Percentiles rank a stretch among this genome's conserved stretches.
Evolutionary conservation across 768 basidiomycete genomes (phyloP).

Genomic region (Kwoniella botswanensis): DNA sequence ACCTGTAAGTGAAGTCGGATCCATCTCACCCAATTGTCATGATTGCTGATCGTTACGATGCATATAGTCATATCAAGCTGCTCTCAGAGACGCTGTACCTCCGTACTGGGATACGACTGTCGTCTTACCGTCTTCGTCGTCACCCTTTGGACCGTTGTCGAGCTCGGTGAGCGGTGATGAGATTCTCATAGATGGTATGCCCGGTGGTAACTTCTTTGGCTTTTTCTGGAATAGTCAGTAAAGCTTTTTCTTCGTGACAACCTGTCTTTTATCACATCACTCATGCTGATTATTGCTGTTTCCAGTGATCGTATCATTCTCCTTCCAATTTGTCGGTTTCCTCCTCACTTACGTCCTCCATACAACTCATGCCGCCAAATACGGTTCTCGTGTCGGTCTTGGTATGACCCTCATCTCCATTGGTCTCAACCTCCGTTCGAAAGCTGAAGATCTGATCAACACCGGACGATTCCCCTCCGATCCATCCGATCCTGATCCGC

Average conservation of each 20-base stretch:
- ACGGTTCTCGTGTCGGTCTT: constrained; percentile 91
- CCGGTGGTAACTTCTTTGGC: constrained; percentile 69
- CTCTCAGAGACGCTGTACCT: constrained; percentile 86
- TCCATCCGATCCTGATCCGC: constrained; percentile 37
- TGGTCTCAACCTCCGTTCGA: constrained; percentile 73
- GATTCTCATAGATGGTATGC: constrained; percentile 84
- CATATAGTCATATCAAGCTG: constrained; percentile 77
- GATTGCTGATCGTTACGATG: not conserved
- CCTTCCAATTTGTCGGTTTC: constrained; percentile 91
- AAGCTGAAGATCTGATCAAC: constrained; percentile 59
- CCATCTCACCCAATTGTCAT: not conserved
- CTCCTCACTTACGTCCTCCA: constrained; percentile 83
- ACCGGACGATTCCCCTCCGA: constrained; percentile 52
- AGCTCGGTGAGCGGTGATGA: constrained; percentile 65
- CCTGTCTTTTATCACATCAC: not conserved
- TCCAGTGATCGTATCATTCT: constrained; percentile 82
- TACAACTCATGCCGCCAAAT: constrained; percentile 86
- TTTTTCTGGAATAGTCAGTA: constrained; percentile 57
- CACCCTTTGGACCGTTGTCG: constrained; percentile 63
- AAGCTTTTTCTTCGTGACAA: not conserved
- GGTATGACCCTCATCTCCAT: constrained; percentile 93
- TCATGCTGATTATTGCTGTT: constrained; percentile 50
- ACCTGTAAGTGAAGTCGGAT: constrained; percentile 70
- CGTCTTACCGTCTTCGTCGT: constrained; percentile 68
- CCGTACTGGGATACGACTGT: constrained; percentile 97